Evolutionary conservation across 2,329 filamentous ascomycete genomes (phyloP).

Genomic region (Curvularia spicifera): DNA sequence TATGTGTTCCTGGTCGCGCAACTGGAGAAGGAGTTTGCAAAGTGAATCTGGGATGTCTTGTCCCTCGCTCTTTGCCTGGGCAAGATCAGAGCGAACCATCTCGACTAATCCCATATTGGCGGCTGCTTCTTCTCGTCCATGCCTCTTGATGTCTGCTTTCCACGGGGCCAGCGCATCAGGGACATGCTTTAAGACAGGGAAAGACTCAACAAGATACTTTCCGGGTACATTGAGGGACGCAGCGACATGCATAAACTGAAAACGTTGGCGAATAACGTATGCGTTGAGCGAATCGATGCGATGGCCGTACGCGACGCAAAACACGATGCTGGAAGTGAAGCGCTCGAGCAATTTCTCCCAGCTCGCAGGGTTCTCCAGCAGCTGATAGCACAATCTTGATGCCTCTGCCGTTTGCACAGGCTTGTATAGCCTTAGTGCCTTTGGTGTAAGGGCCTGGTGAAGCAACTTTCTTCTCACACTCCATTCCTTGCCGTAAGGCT

Average conservation of each 20-base stretch:
- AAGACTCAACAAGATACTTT: slow-evolving; percentile 55
- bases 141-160: slow-evolving; percentile 54
- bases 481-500: slow-evolving; percentile 58
- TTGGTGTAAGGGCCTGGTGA: slow-evolving; percentile 54
- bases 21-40: slow-evolving; percentile 54
- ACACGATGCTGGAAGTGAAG: slow-evolving; percentile 59
- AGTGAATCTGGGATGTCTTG: slow-evolving; percentile 52
- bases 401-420: slow-evolving; percentile 59
- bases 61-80: slow-evolving; percentile 43
- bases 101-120: slow-evolving; percentile 54
- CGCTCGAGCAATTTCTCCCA: slow-evolving; percentile 58
- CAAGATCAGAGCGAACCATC: slow-evolving; percentile 51
- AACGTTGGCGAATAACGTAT: slow-evolving; percentile 55
- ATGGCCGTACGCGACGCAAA: slow-evolving; percentile 60
- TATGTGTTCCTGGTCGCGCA: slow-evolving; percentile 49
- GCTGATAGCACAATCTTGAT: slow-evolving; percentile 52
- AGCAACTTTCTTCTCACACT: slow-evolving; percentile 49
- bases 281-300: slow-evolving; percentile 58
- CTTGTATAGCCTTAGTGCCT: slow-evolving; percentile 55
- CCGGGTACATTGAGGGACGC: slow-evolving; percentile 57
- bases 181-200: slow-evolving; percentile 54
- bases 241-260: slow-evolving; percentile 58
- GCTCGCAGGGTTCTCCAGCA: slow-evolving; percentile 49
- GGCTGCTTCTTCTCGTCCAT: slow-evolving; percentile 48
- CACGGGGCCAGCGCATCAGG: slow-evolving; percentile 56